Base-by-base conservation (phyloP, 2,329 filamentous ascomycete species). In the Nothophaeocryptopus gaeumannii region DNA sequence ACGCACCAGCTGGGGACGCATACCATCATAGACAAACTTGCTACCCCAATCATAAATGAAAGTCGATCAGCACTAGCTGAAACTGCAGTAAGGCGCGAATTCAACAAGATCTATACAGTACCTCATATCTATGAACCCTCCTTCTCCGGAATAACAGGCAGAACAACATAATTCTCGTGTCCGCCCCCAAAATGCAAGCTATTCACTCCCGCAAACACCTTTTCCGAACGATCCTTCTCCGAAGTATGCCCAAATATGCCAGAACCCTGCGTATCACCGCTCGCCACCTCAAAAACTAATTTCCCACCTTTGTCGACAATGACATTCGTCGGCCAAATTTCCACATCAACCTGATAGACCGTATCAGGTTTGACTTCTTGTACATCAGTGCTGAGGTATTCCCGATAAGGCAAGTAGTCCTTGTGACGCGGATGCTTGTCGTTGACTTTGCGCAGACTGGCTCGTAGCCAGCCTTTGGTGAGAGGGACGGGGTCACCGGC, bases 291-390 rank as follows among this genome's bases (percentile, higher is more conserved):
- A 36, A 84, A 74, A 2, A 82, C 72, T 12, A 84, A 58, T 58
- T 69, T 74, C 0, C 73, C 77, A 0, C 80, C 80, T 53, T 73
- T 72, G 53, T 74, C 74, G 1, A 76, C 68, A 0, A 83, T 68
- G 0, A 84, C 79, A 52, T 82, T 82, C 0, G 82, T 84, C 0
- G 82, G 81, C 83, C 82, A 85, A 0, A 85, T 63, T 62, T 85
- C 82, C 0, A 85, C 70, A 53, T 85, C 82, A 0, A 84, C 79
- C 0, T 63, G 66, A 58, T 86, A 85, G 0, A 82, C 70, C 47
- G 81, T 76, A 0, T 77, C 78, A 0, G 73, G 68, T 26, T 76
- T 72, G 8, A 85, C 80, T 0, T 75, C 72, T 39, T 73, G 72
- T 2, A 80, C 77, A 52, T 85, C 82, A 0, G 70, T 78, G 33